These are phyloP conservation scores for Priceomyces medius DNA, from an alignment of 805 yeast genomes.

Conservation along the genomic window DNA sequence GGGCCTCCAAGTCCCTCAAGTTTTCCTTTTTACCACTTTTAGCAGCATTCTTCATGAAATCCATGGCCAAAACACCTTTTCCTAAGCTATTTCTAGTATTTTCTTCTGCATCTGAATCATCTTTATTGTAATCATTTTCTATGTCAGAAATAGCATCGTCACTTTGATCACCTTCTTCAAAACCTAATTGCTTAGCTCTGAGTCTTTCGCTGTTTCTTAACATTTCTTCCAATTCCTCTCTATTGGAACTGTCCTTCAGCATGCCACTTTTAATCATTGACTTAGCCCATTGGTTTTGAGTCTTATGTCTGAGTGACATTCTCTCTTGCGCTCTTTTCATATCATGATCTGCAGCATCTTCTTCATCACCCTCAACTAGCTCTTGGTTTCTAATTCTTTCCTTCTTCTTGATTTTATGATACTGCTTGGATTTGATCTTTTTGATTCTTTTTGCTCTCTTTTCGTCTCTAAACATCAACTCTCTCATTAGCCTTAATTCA, in stretches of 20 bases:
- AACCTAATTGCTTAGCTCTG: constrained; percentile 69
- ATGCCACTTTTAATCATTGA: constrained; percentile 87
- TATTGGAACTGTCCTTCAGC: constrained; percentile 77
- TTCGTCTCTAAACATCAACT: constrained; percentile 94
- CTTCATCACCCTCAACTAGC: constrained; percentile 61
- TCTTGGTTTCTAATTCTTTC: constrained; percentile 71
- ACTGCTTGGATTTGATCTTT: constrained; percentile 91
- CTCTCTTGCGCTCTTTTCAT: constrained; percentile 83
- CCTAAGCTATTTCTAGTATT: constrained; percentile 49
- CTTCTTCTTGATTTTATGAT: constrained; percentile 80
- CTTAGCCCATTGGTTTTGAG: constrained; percentile 86
- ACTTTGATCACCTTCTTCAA: constrained; percentile 51
- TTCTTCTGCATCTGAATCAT: constrained; percentile 35
- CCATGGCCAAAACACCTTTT: constrained; percentile 92
- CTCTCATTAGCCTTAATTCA: constrained; percentile 89
- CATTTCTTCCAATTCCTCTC: constrained; percentile 95
- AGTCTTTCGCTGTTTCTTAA: constrained; percentile 80
- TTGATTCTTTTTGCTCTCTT: constrained; percentile 85
- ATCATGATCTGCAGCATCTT: constrained; percentile 61
- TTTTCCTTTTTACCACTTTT: constrained; percentile 63
- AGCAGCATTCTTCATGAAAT: constrained; percentile 91
- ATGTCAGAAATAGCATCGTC: constrained; percentile 52
- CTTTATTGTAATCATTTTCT: constrained; percentile 38
- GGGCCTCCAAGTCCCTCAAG: constrained; percentile 47
- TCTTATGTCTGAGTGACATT: constrained; percentile 88